These are phyloP conservation scores for Saturnispora mendoncae DNA, from an alignment of 805 yeast genomes.

Conservation along the genomic window DNA sequence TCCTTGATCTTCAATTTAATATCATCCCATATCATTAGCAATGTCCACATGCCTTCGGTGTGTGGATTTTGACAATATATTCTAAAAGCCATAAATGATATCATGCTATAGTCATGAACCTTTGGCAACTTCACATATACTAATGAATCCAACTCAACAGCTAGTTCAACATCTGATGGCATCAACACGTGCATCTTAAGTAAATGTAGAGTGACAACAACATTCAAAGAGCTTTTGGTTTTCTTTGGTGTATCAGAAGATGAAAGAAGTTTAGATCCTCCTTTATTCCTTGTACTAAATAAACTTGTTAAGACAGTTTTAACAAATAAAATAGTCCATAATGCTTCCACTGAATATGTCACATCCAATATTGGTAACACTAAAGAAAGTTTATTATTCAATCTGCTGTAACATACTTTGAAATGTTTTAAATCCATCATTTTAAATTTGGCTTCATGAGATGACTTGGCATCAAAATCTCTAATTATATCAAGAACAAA, in stretches of 20 bases:
- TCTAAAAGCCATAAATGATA: constrained; percentile 22
- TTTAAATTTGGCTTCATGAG: constrained; percentile 4
- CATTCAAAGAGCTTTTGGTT: neutral
- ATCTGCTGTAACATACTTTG: constrained; percentile 13
- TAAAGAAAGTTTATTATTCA: constrained; percentile 15
- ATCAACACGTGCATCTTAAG: constrained; percentile 20
- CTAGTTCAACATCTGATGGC: constrained; percentile 24
- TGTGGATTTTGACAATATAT: constrained; percentile 25
- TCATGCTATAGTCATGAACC: constrained; percentile 10
- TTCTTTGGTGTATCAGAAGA: too few species aligned
- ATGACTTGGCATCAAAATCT: constrained; percentile 18
- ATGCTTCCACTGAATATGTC: constrained; percentile 23
- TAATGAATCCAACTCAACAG: constrained; percentile 25
- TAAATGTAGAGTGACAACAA: constrained; percentile 20
- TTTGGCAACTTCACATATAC: constrained; percentile 16
- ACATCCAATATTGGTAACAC: constrained; percentile 23
- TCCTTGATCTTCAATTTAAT: constrained; percentile 13
- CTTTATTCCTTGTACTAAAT: too few species aligned
- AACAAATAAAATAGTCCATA: constrained; percentile 27
- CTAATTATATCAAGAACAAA: constrained; percentile 15
- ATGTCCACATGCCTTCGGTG: constrained; percentile 22
- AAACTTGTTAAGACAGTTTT: constrained; percentile 11
- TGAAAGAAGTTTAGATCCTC: too few species aligned
- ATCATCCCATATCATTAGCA: constrained; percentile 18
- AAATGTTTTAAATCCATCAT: constrained; percentile 14